phyloP scores from a whole-genome alignment of 169 alveolate species.

The Perkinsus olseni region DNA sequence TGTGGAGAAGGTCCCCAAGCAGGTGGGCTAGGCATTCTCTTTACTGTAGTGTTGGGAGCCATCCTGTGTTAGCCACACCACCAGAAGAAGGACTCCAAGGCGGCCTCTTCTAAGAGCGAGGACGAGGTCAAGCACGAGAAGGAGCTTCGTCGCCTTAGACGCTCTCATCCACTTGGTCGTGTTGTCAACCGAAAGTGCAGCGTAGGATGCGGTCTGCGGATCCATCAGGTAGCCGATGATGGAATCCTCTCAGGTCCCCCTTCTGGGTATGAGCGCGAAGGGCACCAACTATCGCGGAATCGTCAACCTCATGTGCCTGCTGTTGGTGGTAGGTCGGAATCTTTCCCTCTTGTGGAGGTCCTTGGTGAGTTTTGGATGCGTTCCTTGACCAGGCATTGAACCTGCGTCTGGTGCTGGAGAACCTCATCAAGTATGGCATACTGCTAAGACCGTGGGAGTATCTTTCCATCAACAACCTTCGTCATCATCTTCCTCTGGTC shows the following conservation, averaged over 20 bases:
- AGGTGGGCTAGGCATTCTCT: neutral
- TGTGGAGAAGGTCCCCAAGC: neutral
- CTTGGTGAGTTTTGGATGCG: neutral
- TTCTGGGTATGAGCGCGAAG: neutral
- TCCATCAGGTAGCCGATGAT: too few species aligned
- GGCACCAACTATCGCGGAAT: neutral
- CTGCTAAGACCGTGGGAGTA: slow-evolving; percentile 29
- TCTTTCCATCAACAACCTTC: slow-evolving; percentile 17
- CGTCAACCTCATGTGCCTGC: neutral
- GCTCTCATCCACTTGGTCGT: neutral
- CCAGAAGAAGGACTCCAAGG: neutral
- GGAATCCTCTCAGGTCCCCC: neutral
- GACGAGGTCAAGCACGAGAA: neutral
- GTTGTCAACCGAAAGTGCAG: neutral
- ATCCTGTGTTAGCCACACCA: neutral
- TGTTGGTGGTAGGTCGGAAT: neutral
- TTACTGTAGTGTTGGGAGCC: neutral
- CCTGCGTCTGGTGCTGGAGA: slow-evolving; percentile 37
- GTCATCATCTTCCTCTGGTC: slow-evolving; percentile 15
- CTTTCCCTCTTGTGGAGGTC: neutral
- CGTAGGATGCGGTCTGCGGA: too few species aligned
- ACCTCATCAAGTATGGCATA: slow-evolving; percentile 43
- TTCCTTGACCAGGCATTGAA: neutral
- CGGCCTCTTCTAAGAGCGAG: neutral
- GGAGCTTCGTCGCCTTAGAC: neutral